Evolutionary conservation across 2,329 filamentous ascomycete species (phyloP).

Genomic region (Sarocladiaceae sp.): DNA sequence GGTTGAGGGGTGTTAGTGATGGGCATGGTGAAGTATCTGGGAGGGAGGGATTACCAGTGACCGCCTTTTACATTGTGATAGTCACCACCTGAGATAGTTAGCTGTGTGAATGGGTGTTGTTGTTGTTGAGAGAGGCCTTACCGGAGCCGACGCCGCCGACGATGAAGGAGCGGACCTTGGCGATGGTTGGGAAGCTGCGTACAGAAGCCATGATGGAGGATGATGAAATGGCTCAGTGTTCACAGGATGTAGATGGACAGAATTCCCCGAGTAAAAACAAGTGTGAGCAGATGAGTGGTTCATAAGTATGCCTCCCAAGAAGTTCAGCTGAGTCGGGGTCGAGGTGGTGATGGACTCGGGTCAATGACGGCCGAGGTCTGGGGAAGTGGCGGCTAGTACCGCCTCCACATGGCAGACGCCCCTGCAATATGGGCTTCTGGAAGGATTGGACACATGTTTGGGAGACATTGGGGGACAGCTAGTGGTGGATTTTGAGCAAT

Average conservation of each 20-base stretch:
- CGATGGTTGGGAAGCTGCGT: constrained; percentile 65
- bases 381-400: neutral
- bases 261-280: no score
- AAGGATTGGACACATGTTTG: neutral
- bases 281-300: no score
- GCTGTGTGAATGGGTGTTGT: neutral
- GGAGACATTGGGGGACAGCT: no score
- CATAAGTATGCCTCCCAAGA: no score
- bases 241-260: neutral
- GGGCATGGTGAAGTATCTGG: neutral
- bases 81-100: constrained; percentile 67
- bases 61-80: constrained; percentile 86
- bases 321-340: no score
- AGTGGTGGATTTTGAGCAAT: no score
- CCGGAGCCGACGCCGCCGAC: constrained; percentile 55
- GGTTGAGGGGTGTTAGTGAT: constrained; percentile 14
- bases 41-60: constrained; percentile 46
- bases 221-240: neutral
- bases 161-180: constrained; percentile 66
- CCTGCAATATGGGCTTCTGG: neutral
- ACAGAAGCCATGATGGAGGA: constrained; percentile 39
- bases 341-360: constrained; percentile 4
- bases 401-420: neutral
- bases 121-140: constrained; percentile 25
- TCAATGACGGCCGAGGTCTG: constrained; percentile 3